These are phyloP conservation scores for Umbelopsis sp. DNA, from an alignment of 192 early-diverging fungal species.

Conservation along the genomic window DNA sequence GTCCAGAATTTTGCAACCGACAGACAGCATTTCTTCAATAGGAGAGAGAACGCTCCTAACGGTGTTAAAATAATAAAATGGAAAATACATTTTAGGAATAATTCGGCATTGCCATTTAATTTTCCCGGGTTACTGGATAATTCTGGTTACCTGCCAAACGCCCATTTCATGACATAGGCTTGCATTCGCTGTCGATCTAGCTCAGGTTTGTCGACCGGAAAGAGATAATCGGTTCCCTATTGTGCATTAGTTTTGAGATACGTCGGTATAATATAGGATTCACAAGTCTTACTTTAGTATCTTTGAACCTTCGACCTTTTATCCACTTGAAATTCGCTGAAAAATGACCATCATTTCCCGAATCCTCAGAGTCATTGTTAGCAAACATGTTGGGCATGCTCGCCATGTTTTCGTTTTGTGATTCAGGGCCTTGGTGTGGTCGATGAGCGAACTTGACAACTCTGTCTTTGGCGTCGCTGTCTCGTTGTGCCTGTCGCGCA, in stretches of 20 bases:
- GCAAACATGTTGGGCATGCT: neutral
- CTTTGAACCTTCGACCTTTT: constrained; percentile 10
- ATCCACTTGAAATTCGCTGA: constrained; percentile 19
- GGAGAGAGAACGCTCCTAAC: constrained; percentile 31
- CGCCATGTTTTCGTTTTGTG: neutral
- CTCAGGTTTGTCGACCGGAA: constrained; percentile 36
- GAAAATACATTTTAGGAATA: neutral
- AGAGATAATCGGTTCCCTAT: constrained; percentile 23
- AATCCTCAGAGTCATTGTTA: neutral
- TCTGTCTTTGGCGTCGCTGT: neutral
- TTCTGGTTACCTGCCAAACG: constrained; percentile 35
- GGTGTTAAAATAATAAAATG: neutral
- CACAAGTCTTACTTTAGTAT: neutral
- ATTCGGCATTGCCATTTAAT: neutral
- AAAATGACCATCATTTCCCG: neutral
- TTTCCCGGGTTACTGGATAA: neutral
- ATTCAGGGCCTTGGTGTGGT: neutral
- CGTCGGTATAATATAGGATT: no score
- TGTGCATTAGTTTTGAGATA: neutral
- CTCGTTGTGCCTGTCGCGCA: neutral
- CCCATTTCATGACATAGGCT: constrained; percentile 38
- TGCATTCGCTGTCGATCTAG: constrained; percentile 34
- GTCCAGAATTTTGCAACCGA: constrained; percentile 30
- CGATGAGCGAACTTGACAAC: constrained; percentile 8
- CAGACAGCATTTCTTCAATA: constrained; percentile 22